Evolutionary conservation across 345 rosid species (phyloP).

Genomic region (Gossypium arboreum): DNA sequence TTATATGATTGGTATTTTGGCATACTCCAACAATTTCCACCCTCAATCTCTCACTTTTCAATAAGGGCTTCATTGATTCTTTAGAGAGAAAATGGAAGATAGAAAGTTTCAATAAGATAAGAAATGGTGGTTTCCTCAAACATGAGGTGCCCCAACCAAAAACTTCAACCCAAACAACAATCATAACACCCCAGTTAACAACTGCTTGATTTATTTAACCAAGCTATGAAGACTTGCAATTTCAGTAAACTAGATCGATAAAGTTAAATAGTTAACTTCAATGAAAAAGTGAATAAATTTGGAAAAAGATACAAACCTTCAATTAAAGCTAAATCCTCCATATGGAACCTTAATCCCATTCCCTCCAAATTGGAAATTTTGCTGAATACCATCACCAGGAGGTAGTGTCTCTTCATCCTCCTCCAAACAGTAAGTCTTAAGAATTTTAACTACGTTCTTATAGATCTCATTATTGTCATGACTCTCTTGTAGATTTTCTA

Average conservation of each 20-base stretch:
- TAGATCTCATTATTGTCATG: conserved; percentile 80
- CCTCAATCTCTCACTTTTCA: too few relatives aligned
- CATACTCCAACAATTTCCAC: too few relatives aligned
- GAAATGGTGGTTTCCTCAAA: too few relatives aligned
- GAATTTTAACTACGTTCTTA: conserved; percentile 79
- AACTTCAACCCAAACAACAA: neutral
- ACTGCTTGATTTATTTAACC: neutral
- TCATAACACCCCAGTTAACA: neutral
- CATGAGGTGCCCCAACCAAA: neutral
- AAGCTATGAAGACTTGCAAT: neutral
- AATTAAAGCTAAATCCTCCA: conserved; percentile 75
- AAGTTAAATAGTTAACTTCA: too few relatives aligned
- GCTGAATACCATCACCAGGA: conserved; percentile 45
- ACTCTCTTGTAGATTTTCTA: conserved; percentile 63
- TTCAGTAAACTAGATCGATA: neutral
- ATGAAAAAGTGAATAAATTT: neutral
- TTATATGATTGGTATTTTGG: too few relatives aligned
- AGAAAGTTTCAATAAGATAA: too few relatives aligned
- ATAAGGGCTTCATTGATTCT: too few relatives aligned
- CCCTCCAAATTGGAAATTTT: conserved; percentile 65
- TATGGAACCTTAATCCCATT: conserved; percentile 53
- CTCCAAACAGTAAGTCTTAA: conserved; percentile 78
- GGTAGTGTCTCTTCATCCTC: conserved; percentile 73
- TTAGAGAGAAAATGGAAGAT: too few relatives aligned
- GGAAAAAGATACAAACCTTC: conserved; percentile 22